phyloP scores from a whole-genome alignment of 495 filamentous ascomycete species.

The Aspergillus leporis region DNA sequence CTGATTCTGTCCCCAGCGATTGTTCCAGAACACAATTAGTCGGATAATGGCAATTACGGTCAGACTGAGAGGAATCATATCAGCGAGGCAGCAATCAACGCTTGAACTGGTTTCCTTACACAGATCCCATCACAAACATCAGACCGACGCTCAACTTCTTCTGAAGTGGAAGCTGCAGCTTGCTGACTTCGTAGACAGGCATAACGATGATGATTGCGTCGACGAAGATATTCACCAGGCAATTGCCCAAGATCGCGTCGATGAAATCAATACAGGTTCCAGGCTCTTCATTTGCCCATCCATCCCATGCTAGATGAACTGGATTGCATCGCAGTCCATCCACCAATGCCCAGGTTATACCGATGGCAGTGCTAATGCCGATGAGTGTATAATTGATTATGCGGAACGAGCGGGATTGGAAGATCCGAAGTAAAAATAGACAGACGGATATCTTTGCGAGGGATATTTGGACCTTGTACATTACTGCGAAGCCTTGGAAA shows the following conservation, averaged over 20 bases:
- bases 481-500: conserved; percentile 31
- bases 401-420: conserved; percentile 35
- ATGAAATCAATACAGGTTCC: conserved; percentile 33
- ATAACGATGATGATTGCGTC: conserved; percentile 32
- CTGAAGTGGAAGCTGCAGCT: conserved; percentile 28
- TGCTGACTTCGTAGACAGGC: conserved; percentile 34
- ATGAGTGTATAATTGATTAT: conserved; percentile 33
- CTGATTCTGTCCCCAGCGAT: conserved; percentile 27
- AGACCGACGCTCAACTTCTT: conserved; percentile 36
- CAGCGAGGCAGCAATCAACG: not conserved
- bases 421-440: conserved; percentile 47
- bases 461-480: conserved; percentile 38
- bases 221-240: conserved; percentile 31
- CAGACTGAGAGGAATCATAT: conserved; percentile 14
- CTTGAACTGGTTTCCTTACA: conserved; percentile 20
- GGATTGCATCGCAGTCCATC: conserved; percentile 37
- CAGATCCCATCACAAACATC: conserved; percentile 36
- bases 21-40: conserved; percentile 31
- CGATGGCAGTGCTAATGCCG: conserved; percentile 31
- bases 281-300: conserved; percentile 27
- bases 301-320: conserved; percentile 34
- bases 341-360: conserved; percentile 30
- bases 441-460: conserved; percentile 53
- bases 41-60: conserved; percentile 33
- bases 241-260: conserved; percentile 28